phyloP scores from a whole-genome alignment of 2,329 filamentous ascomycete species.

The Aspergillus melleus region DNA sequence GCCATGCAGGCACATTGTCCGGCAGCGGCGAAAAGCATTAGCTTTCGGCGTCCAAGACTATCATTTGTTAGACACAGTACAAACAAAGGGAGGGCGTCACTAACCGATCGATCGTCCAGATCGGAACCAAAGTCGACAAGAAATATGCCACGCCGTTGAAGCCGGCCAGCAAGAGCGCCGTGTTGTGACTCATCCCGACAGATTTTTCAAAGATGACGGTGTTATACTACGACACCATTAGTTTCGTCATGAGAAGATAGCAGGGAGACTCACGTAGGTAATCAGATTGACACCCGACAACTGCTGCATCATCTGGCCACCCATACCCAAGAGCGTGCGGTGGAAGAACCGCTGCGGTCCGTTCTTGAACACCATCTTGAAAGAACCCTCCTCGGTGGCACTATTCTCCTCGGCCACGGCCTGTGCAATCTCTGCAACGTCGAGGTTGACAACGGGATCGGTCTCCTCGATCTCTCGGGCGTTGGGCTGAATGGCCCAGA shows the following conservation, averaged over 20 bases:
- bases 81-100: neutral
- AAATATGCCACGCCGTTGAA: slow-evolving; percentile 48
- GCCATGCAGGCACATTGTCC: slow-evolving; percentile 54
- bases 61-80: neutral
- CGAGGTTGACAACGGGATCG: slow-evolving; percentile 26
- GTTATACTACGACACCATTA: slow-evolving; percentile 26
- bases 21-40: slow-evolving; percentile 59
- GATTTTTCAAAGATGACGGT: slow-evolving; percentile 49
- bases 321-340: slow-evolving; percentile 29
- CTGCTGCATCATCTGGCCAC: slow-evolving; percentile 36
- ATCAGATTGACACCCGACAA: slow-evolving; percentile 32
- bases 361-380: slow-evolving; percentile 25
- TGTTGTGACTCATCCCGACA: slow-evolving; percentile 44
- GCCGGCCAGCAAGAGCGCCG: slow-evolving; percentile 34
- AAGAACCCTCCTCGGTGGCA: slow-evolving; percentile 23
- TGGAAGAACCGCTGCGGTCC: slow-evolving; percentile 26
- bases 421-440: slow-evolving; percentile 23
- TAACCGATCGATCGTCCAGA: slow-evolving; percentile 39
- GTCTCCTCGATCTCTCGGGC: slow-evolving; percentile 22
- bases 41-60: slow-evolving; percentile 54
- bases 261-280: slow-evolving; percentile 22
- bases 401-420: slow-evolving; percentile 25
- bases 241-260: neutral
- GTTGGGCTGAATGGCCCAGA: slow-evolving; percentile 35
- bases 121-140: slow-evolving; percentile 37